Percentiles rank a stretch among this genome's conserved stretches.
Evolutionary conservation across 495 filamentous ascomycete species (phyloP).

Genomic region (Penicillium angulare): DNA sequence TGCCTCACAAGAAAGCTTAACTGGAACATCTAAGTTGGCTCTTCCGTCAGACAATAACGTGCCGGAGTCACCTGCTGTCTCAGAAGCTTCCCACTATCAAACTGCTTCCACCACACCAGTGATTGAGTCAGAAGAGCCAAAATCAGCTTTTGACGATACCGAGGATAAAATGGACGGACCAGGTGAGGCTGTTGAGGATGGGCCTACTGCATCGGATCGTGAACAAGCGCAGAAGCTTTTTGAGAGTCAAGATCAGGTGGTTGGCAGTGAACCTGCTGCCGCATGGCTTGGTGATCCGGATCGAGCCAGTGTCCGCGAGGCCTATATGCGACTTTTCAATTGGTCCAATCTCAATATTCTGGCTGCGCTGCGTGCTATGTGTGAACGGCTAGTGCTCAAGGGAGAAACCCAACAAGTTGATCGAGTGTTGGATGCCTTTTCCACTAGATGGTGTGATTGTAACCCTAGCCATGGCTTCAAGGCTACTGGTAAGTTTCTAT

Average conservation of each 20-base stretch:
- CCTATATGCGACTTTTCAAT: constrained; percentile 91
- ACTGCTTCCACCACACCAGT: constrained; percentile 47
- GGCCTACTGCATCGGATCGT: constrained; percentile 56
- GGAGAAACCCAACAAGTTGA: constrained; percentile 98
- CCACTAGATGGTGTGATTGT: constrained; percentile 87
- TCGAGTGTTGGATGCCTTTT: constrained; percentile 84
- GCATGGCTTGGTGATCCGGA: constrained; percentile 81
- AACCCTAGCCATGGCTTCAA: constrained; percentile 96
- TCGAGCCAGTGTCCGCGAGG: constrained; percentile 65
- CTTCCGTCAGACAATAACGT: constrained; percentile 18
- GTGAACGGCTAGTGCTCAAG: constrained; percentile 76
- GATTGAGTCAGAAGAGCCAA: constrained; percentile 31
- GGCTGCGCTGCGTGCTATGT: constrained; percentile 73
- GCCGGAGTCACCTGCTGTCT: constrained; percentile 35
- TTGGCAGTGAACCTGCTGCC: constrained; percentile 73
- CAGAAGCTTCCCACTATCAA: constrained; percentile 45
- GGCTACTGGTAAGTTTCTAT: constrained; percentile 60
- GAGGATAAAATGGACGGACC: constrained; percentile 22
- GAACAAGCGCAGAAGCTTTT: constrained; percentile 79
- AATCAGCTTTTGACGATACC: constrained; percentile 10
- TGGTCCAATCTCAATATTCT: constrained; percentile 82
- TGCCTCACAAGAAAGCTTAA: constrained; percentile 16
- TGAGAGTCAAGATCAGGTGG: constrained; percentile 79
- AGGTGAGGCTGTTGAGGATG: constrained; percentile 24
- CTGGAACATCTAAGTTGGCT: constrained; percentile 22